Evolutionary conservation across 768 basidiomycete genomes (phyloP).

Genomic region (Psilocybe azurescens): DNA sequence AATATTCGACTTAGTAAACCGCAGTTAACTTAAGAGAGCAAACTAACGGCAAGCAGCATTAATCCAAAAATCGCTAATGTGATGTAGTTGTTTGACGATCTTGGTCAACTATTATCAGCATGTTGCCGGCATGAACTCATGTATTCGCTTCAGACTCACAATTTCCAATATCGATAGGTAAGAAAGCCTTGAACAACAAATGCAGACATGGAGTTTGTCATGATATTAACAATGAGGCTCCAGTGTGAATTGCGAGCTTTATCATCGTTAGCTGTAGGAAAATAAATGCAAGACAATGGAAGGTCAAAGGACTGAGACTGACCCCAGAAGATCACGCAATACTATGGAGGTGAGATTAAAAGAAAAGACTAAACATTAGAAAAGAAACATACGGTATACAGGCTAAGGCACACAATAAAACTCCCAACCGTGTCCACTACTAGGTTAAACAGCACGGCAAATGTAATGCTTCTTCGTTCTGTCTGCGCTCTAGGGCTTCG

Average conservation of each 20-base stretch:
- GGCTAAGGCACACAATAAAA: constrained; percentile 13
- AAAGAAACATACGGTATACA: constrained; percentile 12
- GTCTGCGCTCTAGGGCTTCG: constrained; percentile 1
- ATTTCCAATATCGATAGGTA: constrained; percentile 15
- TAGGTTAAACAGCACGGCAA: constrained; percentile 6
- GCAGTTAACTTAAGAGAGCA: neutral
- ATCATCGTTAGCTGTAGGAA: neutral
- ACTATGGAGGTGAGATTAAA: neutral
- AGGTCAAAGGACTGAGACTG: neutral
- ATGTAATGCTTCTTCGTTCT: constrained; percentile 7
- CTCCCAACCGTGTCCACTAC: constrained; percentile 16
- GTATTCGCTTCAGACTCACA: constrained; percentile 5
- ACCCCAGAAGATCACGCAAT: constrained; percentile 10
- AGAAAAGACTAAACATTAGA: neutral
- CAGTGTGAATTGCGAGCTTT: constrained; percentile 6
- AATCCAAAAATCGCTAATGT: neutral
- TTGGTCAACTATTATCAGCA: neutral
- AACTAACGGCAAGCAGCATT: constrained; percentile 3
- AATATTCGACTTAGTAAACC: neutral
- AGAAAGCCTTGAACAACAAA: constrained; percentile 17
- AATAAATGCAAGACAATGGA: neutral
- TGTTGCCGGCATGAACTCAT: neutral
- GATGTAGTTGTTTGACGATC: constrained; percentile 13
- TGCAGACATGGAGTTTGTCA: constrained; percentile 10
- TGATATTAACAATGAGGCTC: constrained; percentile 8